Evolutionary conservation across 805 yeast species (phyloP).

Genomic region (Candida bentonensis): DNA sequence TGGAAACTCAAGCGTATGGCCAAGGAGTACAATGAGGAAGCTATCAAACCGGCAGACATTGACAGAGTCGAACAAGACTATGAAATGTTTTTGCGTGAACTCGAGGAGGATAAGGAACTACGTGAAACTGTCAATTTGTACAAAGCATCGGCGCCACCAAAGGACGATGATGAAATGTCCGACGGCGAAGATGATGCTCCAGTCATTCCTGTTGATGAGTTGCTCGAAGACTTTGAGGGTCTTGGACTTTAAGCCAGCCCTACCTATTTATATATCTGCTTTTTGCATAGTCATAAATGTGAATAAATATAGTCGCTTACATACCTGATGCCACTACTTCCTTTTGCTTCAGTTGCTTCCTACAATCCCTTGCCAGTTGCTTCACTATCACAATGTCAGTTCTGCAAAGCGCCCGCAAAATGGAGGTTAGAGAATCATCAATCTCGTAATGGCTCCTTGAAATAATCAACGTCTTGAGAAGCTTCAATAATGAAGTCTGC

Average conservation of each 20-base stretch:
- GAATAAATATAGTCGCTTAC: not conserved
- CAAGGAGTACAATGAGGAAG: conserved; percentile 65
- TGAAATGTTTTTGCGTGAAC: conserved; percentile 89
- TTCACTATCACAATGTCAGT: not conserved
- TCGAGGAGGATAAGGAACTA: conserved; percentile 92
- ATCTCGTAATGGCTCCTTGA: not conserved
- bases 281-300: not conserved
- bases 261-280: not conserved
- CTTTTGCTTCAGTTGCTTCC: not conserved
- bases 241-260: no score
- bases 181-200: conserved; percentile 72
- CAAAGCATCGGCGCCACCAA: conserved; percentile 27
- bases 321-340: not conserved
- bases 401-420: not conserved
- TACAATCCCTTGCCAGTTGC: not conserved
- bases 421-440: not conserved
- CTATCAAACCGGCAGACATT: conserved; percentile 41
- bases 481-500: not conserved
- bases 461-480: not conserved
- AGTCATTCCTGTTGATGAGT: conserved; percentile 76
- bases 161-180: conserved; percentile 27
- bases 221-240: conserved; percentile 87
- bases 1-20: conserved; percentile 98
- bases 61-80: conserved; percentile 91
- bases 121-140: conserved; percentile 83